Percentiles rank a stretch among this genome's conserved stretches.
These are phyloP conservation scores for Tricholoma matsutake DNA, from an alignment of 768 basidiomycete species.

Conservation along the genomic window DNA sequence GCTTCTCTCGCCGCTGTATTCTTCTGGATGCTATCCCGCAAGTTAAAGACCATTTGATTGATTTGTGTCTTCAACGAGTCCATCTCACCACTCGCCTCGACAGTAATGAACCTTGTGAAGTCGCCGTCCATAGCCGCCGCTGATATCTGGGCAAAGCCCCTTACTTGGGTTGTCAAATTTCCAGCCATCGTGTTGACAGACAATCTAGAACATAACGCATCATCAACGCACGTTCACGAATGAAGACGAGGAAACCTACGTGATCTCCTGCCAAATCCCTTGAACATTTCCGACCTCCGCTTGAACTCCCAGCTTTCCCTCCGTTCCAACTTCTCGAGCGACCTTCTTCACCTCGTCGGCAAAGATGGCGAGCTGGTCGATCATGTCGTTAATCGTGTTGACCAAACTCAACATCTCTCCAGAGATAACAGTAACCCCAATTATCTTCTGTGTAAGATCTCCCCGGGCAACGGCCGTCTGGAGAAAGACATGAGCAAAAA, in stretches of 20 bases:
- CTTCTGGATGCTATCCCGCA: slow-evolving; percentile 96
- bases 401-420: slow-evolving; percentile 95
- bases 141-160: slow-evolving; percentile 98
- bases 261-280: slow-evolving; percentile 97
- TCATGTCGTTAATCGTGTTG: slow-evolving; percentile 93
- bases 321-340: slow-evolving; percentile 59
- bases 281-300: slow-evolving; percentile 96
- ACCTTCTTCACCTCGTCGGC: slow-evolving; percentile 83
- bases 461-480: slow-evolving; percentile 89
- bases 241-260: not conserved
- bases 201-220: slow-evolving; percentile 38
- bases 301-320: slow-evolving; percentile 78
- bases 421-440: slow-evolving; percentile 77
- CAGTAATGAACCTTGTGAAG: slow-evolving; percentile 98
- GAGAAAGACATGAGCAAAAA: not conserved
- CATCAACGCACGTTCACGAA: not conserved
- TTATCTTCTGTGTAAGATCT: slow-evolving; percentile 91
- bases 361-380: slow-evolving; percentile 56
- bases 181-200: slow-evolving; percentile 98
- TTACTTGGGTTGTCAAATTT: slow-evolving; percentile 96
- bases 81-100: slow-evolving; percentile 98
- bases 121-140: slow-evolving; percentile 99
- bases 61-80: slow-evolving; percentile 98
- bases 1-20: slow-evolving; percentile 97
- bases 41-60: slow-evolving; percentile 98